Percentiles rank a stretch among this genome's conserved stretches.
Evolutionary conservation across 2,329 filamentous ascomycete species (phyloP).

Genomic region (Colletotrichum falcatum): DNA sequence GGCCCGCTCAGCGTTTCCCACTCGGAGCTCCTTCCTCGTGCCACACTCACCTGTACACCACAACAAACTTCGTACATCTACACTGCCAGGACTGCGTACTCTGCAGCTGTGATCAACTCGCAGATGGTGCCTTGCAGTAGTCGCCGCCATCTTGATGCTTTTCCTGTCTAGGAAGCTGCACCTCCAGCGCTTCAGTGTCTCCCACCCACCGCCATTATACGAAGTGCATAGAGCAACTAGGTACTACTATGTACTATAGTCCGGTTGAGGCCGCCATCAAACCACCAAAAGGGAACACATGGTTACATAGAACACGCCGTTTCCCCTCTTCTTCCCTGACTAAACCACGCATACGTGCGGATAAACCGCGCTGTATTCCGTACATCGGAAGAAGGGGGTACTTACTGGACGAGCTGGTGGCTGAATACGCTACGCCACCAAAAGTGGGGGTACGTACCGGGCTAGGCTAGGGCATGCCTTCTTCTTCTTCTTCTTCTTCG

Average conservation of each 20-base stretch:
- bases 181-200: conserved; percentile 30
- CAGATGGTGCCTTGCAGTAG: conserved; percentile 42
- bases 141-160: conserved; percentile 32
- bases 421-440: neutral
- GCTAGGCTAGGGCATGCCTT: conserved; percentile 21
- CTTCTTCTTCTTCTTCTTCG: conserved; percentile 10
- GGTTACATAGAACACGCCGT: conserved; percentile 22
- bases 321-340: conserved; percentile 23
- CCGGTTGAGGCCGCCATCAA: neutral
- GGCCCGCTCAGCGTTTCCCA: conserved; percentile 4
- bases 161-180: conserved; percentile 40
- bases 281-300: conserved; percentile 22
- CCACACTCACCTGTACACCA: too few species aligned
- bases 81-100: neutral
- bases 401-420: neutral
- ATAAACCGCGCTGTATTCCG: too few species aligned
- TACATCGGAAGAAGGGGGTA: too few species aligned
- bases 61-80: too few species aligned
- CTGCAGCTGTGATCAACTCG: conserved; percentile 28
- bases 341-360: neutral
- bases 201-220: conserved; percentile 21
- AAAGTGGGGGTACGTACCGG: conserved; percentile 13
- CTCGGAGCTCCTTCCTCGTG: neutral
- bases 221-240: neutral
- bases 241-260: neutral